Base-by-base conservation (phyloP, 139 green algal genomes). In the Chlamydomonas sp. region DNA sequence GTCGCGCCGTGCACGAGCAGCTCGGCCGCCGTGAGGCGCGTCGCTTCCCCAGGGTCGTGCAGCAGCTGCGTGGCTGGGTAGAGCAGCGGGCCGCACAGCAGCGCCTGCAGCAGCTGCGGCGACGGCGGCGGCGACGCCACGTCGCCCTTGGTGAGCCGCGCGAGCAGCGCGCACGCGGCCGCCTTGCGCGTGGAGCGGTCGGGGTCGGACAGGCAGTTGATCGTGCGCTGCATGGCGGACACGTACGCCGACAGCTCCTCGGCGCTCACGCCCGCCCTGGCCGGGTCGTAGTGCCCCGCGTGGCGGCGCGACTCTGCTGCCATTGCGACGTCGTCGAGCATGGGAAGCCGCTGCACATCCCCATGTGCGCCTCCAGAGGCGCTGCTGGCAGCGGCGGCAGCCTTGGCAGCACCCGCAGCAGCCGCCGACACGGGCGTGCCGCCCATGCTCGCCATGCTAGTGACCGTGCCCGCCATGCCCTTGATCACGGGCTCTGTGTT, bases 161-260 rank as follows among this genome's bases (percentile, higher is more conserved):
- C 63, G 1, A 75, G 48, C 39, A 87, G 64, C 1, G 58, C 63
- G 28, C 30, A 34, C 2, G 83, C 71, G 47, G 86, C 82, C 26
- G 65, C 62, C 24, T 71, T 68, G 6, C 88, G 73, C 0, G 73
- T 77, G 30, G 6, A 48, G 22, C 86, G 72, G 67, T 94, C 85
- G 28, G 82, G 77, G 48, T 94, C 88, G n/a, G 75, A 76, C 29
- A 94, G 48, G 75, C 88, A 90, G 64, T 94, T 92, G 59, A 94
- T 73, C 33, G 85, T 75, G 1, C 88, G 77, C 74, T 92, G 88
- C 5, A 85, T 73, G 3, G 36, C 59, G 1, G 73, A 48, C 3
- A 82, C 30, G 60, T 81, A 83, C 28, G 74, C 35, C 3, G 73
- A 26, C 60, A 81, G 26, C 39, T 79, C 43, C 26, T 79, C 75